Evolutionary conservation across 2,329 filamentous ascomycete species (phyloP).

Genomic region (Diaporthe citrichinensis): DNA sequence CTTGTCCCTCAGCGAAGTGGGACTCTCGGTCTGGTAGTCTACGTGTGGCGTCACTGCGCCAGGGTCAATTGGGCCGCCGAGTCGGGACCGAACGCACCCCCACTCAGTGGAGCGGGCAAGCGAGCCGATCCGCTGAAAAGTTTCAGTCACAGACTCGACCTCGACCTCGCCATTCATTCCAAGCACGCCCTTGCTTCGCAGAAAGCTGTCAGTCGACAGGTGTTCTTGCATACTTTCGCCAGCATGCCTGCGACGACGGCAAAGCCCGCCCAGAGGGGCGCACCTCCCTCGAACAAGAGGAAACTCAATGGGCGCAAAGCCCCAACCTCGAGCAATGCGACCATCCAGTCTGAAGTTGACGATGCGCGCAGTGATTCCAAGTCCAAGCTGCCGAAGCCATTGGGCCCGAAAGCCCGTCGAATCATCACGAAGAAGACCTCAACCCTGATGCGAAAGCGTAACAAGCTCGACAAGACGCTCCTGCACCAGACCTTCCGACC

Average conservation of each 20-base stretch:
- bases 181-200: not conserved
- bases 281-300: not conserved
- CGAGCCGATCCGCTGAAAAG: constrained; percentile 27
- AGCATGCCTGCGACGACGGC: not conserved
- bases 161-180: not conserved
- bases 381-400: constrained; percentile 38
- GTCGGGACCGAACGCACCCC: not conserved
- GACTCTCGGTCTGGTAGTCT: not conserved
- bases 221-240: not conserved
- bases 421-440: constrained; percentile 40
- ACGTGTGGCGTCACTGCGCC: not conserved
- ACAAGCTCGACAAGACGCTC: constrained; percentile 43
- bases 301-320: not conserved
- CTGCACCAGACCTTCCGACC: constrained; percentile 38
- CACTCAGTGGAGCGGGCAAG: not conserved
- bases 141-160: constrained; percentile 5
- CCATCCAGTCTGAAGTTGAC: not conserved
- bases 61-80: not conserved
- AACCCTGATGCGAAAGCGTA: constrained; percentile 43
- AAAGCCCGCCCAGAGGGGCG: not conserved
- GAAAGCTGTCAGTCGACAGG: not conserved
- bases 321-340: not conserved
- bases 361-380: constrained; percentile 19
- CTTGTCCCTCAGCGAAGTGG: not conserved
- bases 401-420: constrained; percentile 41